Evolutionary conservation across 768 basidiomycete species (phyloP).

Genomic region (Macrolepiota fuliginosa): DNA sequence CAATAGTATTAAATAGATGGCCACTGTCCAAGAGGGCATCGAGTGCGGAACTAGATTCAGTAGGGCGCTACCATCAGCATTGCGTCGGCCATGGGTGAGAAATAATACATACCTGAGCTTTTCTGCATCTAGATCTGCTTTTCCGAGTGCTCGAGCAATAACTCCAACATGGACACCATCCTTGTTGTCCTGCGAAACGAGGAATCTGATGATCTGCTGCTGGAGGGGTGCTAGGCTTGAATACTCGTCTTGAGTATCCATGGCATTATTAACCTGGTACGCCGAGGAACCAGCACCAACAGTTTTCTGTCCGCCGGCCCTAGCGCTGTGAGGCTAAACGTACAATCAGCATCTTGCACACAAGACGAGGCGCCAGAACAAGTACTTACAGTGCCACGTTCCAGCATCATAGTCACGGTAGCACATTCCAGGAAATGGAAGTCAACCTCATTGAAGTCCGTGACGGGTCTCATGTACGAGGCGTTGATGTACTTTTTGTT

Average conservation of each 20-base stretch:
- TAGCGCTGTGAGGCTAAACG: slow-evolving; percentile 30
- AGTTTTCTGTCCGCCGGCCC: slow-evolving; percentile 21
- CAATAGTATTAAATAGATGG: slow-evolving; percentile 72
- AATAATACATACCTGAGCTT: slow-evolving; percentile 55
- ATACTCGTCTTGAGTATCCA: slow-evolving; percentile 40
- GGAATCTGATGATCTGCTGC: slow-evolving; percentile 63
- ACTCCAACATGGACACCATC: slow-evolving; percentile 76
- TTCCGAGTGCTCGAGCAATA: slow-evolving; percentile 64
- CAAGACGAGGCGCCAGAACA: background rate
- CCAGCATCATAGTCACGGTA: slow-evolving; percentile 60
- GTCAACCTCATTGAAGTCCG: slow-evolving; percentile 73
- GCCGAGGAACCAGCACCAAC: slow-evolving; percentile 28
- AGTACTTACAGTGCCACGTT: slow-evolving; percentile 59
- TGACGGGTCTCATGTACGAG: slow-evolving; percentile 64
- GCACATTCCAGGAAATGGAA: slow-evolving; percentile 82
- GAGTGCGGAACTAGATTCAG: slow-evolving; percentile 55
- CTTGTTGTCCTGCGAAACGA: slow-evolving; percentile 41
- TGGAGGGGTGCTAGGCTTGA: slow-evolving; percentile 58
- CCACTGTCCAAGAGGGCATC: slow-evolving; percentile 82
- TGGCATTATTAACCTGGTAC: slow-evolving; percentile 35
- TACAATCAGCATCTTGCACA: slow-evolving; percentile 3
- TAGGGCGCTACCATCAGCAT: background rate
- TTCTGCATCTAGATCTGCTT: slow-evolving; percentile 40
- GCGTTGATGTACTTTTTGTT: slow-evolving; percentile 82
- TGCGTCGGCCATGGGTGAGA: background rate